Percentiles rank a stretch among this genome's conserved stretches.
phyloP scores from a whole-genome alignment of 192 early-diverging fungal species.

The Glomus cerebriforme region DNA sequence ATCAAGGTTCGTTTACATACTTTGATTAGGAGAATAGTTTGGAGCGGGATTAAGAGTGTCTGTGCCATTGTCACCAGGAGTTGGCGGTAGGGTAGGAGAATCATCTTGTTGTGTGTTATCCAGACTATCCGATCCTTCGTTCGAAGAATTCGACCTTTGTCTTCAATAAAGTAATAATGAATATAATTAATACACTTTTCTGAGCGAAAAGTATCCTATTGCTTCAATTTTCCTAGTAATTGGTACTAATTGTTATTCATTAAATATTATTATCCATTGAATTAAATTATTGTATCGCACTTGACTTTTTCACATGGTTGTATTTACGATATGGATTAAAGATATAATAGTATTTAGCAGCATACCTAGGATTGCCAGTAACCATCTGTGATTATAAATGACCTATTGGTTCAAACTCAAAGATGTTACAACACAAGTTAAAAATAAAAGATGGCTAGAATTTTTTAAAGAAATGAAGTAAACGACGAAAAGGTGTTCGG shows the following conservation, averaged over 20 bases:
- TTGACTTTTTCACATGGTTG: background rate
- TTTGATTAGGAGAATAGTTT: background rate
- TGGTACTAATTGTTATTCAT: background rate
- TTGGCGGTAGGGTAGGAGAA: constrained; percentile 17
- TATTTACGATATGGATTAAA: background rate
- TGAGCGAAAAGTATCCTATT: no score
- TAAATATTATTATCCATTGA: background rate
- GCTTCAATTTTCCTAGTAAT: no score
- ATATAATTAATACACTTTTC: background rate
- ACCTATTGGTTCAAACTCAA: background rate
- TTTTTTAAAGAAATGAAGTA: no score
- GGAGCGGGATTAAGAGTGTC: background rate
- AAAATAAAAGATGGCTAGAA: no score
- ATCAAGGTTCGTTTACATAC: background rate
- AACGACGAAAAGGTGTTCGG: no score
- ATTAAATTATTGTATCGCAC: background rate
- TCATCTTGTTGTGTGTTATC: constrained; percentile 10
- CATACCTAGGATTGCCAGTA: background rate
- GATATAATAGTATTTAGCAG: background rate
- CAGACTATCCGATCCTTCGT: constrained; percentile 8
- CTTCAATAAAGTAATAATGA: background rate
- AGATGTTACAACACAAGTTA: no score
- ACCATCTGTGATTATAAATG: background rate
- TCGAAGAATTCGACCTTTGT: background rate
- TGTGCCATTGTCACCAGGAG: background rate